phyloP scores from a whole-genome alignment of 495 filamentous ascomycete species.

The Choiromyces venosus region DNA sequence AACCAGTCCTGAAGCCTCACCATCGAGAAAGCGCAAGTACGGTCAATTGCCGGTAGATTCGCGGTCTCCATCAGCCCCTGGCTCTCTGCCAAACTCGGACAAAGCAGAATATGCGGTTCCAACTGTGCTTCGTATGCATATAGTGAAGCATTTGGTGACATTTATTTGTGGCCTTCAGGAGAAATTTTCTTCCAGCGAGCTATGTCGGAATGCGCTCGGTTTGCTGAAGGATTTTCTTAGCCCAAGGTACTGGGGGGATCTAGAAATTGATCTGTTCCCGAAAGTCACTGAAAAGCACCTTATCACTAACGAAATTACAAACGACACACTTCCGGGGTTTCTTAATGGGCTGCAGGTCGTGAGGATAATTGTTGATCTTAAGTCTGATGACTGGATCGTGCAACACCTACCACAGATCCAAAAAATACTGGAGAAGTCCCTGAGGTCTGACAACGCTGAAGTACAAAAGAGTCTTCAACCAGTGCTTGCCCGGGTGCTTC shows the following conservation, averaged over 20 bases:
- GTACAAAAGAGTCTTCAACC: conserved; percentile 90
- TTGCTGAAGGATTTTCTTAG: conserved; percentile 83
- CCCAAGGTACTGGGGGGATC: conserved; percentile 82
- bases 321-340: conserved; percentile 32
- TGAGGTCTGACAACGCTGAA: conserved; percentile 80
- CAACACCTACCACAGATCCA: conserved; percentile 69
- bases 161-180: conserved; percentile 84
- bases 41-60: conserved; percentile 51
- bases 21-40: conserved; percentile 60
- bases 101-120: conserved; percentile 65
- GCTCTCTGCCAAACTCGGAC: conserved; percentile 52
- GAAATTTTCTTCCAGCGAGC: conserved; percentile 73
- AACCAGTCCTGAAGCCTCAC: conserved; percentile 36
- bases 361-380: conserved; percentile 76
- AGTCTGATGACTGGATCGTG: conserved; percentile 82
- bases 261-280: conserved; percentile 84
- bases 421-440: conserved; percentile 80
- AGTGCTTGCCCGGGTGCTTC: conserved; percentile 71
- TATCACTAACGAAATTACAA: conserved; percentile 36
- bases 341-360: conserved; percentile 90
- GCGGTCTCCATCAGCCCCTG: conserved; percentile 43
- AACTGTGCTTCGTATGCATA: conserved; percentile 58
- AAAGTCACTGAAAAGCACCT: conserved; percentile 67
- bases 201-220: conserved; percentile 74
- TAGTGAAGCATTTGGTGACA: conserved; percentile 87